These are phyloP conservation scores for Grifola frondosa DNA, from an alignment of 1,284 basidiomycete genomes.

Conservation along the genomic window DNA sequence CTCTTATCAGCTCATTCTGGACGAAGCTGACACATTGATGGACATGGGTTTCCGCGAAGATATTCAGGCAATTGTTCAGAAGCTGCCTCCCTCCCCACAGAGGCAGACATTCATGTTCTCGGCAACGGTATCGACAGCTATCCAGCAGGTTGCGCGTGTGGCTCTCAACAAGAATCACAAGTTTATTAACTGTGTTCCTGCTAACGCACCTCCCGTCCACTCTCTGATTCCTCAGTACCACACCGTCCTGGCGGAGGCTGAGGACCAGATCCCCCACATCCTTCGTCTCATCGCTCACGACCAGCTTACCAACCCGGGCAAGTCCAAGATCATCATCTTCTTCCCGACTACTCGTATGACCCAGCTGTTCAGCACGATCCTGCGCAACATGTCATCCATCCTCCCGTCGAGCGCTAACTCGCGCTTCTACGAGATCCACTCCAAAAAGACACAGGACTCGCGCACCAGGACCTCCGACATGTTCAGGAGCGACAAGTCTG, in stretches of 20 bases:
- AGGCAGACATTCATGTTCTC: conserved; percentile 95
- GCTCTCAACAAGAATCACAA: conserved; percentile 54
- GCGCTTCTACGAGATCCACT: conserved; percentile 83
- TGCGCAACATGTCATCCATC: conserved; percentile 48
- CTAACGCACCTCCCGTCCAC: conserved; percentile 60
- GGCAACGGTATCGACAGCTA: conserved; percentile 74
- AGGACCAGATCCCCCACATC: conserved; percentile 79
- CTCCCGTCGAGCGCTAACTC: conserved; percentile 55
- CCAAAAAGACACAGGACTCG: conserved; percentile 66
- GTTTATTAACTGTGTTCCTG: conserved; percentile 64
- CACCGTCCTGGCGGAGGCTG: conserved; percentile 68
- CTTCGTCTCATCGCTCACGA: conserved; percentile 87
- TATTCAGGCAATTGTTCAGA: conserved; percentile 72
- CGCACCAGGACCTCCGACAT: conserved; percentile 65
- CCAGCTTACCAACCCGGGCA: conserved; percentile 72
- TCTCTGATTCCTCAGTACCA: conserved; percentile 85
- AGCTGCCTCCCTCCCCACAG: conserved; percentile 64
- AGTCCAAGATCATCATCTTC: conserved; percentile 87
- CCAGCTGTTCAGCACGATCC: conserved; percentile 67
- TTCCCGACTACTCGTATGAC: conserved; percentile 88
- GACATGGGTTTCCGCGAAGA: conserved; percentile 97
- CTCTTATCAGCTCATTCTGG: conserved; percentile 73
- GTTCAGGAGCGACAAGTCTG: conserved; percentile 66
- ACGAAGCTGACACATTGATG: conserved; percentile 94
- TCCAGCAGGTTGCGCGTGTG: conserved; percentile 59